Conservation (phyloP, 441 rosid genomes). For the Corymbia citriodora region DNA sequence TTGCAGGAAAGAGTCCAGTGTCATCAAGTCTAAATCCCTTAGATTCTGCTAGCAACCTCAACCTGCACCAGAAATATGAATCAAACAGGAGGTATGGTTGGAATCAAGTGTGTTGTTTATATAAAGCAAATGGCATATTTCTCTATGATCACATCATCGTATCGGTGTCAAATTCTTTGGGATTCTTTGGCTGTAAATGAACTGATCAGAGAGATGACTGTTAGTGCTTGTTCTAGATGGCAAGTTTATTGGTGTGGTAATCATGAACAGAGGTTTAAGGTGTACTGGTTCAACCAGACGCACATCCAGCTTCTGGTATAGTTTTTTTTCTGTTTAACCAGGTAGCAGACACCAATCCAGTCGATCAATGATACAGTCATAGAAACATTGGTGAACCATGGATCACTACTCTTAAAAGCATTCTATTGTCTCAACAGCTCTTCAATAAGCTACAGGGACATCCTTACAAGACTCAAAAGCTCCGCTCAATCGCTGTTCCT, state of each 20-base stretch:
- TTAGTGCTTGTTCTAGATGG: not conserved
- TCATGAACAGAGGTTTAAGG: not conserved
- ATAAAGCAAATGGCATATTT: not conserved
- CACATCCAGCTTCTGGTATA: not conserved
- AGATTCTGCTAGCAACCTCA: slow-evolving; percentile 85
- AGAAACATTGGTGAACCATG: not conserved
- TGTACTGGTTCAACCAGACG: not conserved
- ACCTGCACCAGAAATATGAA: slow-evolving; percentile 35
- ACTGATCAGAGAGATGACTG: not conserved
- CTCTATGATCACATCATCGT: not conserved
- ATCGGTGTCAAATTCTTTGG: not conserved
- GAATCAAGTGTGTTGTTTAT: not conserved
- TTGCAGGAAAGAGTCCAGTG: slow-evolving; percentile 80
- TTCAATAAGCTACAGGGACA: not conserved
- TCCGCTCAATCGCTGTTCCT: not conserved
- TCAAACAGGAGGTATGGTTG: not conserved
- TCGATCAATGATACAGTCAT: not conserved
- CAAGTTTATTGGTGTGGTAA: not conserved
- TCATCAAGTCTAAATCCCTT: slow-evolving; percentile 88
- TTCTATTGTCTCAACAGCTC: not conserved
- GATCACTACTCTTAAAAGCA: not conserved
- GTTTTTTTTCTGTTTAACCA: not conserved
- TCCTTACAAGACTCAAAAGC: not conserved
- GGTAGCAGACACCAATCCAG: not conserved
- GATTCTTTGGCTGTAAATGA: not conserved